Percentiles rank a stretch among this genome's conserved stretches.
phyloP scores from a whole-genome alignment of 2,329 filamentous ascomycete species.

The Paracamarosporium sp. region DNA sequence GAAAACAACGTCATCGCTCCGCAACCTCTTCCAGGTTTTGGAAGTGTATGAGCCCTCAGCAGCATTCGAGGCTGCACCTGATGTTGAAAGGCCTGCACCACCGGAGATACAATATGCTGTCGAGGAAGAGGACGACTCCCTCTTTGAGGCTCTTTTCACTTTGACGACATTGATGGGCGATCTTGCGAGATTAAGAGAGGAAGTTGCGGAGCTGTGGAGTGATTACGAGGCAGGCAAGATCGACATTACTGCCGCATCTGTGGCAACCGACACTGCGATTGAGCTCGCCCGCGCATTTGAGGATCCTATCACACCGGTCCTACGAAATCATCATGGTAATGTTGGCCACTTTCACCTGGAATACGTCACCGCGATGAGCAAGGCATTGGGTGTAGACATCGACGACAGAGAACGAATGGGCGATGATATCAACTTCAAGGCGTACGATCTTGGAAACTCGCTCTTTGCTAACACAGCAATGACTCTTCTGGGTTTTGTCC shows the following conservation, averaged over 20 bases:
- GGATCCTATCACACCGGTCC: not conserved
- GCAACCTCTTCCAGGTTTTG: not conserved
- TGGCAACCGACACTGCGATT: slow-evolving; percentile 1
- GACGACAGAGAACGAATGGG: not conserved
- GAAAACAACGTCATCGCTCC: not conserved
- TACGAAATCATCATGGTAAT: not conserved
- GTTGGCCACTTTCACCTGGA: not conserved
- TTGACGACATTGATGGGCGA: not conserved
- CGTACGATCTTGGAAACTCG: not conserved
- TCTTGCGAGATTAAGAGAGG: not conserved
- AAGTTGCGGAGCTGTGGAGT: not conserved
- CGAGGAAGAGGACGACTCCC: not conserved
- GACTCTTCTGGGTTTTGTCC: not conserved
- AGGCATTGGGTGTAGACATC: not conserved
- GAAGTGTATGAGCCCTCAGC: not conserved
- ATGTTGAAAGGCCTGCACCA: not conserved
- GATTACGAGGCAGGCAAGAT: not conserved
- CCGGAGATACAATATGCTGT: not conserved
- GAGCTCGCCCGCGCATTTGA: not conserved
- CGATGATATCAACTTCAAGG: slow-evolving; percentile 1
- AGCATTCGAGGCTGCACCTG: not conserved
- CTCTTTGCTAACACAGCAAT: not conserved
- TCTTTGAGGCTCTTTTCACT: not conserved
- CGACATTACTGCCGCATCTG: not conserved
- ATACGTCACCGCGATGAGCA: not conserved